Conservation (phyloP, 139 green algal genomes). For the Chlorella sorokiniana region DNA sequence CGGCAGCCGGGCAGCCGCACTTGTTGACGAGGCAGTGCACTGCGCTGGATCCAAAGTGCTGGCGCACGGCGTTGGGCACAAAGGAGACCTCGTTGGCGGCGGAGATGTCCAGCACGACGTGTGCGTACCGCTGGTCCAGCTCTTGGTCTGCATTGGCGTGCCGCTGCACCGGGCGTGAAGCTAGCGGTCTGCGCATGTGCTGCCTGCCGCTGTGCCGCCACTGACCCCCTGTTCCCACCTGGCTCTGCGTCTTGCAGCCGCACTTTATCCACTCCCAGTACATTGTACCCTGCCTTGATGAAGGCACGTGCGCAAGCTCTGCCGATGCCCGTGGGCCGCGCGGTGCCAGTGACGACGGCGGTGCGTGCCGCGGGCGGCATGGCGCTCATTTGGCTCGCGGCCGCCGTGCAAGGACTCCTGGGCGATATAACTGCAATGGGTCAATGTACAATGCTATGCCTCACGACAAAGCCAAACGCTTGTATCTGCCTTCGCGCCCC, state of each 20-base stretch:
- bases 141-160: background rate
- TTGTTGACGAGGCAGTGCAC: constrained; percentile 26
- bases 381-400: no score
- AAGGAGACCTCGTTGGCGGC: background rate
- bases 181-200: background rate
- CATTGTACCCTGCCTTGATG: constrained; percentile 10
- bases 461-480: no score
- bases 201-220: background rate
- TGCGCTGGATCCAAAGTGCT: constrained; percentile 11
- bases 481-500: no score
- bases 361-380: background rate
- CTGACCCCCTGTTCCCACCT: background rate
- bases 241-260: constrained; percentile 8
- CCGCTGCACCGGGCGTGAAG: background rate
- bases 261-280: constrained; percentile 36
- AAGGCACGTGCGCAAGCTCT: constrained; percentile 15
- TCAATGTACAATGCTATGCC: no score
- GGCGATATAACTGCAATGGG: no score
- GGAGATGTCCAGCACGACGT: constrained; percentile 18
- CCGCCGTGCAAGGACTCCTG: no score
- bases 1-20: background rate
- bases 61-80: background rate
- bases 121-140: background rate
- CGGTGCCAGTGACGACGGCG: constrained; percentile 28
- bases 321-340: constrained; percentile 24